Evolutionary conservation across 306 rosid genomes (phyloP).

Genomic region (Neltuma alba): DNA sequence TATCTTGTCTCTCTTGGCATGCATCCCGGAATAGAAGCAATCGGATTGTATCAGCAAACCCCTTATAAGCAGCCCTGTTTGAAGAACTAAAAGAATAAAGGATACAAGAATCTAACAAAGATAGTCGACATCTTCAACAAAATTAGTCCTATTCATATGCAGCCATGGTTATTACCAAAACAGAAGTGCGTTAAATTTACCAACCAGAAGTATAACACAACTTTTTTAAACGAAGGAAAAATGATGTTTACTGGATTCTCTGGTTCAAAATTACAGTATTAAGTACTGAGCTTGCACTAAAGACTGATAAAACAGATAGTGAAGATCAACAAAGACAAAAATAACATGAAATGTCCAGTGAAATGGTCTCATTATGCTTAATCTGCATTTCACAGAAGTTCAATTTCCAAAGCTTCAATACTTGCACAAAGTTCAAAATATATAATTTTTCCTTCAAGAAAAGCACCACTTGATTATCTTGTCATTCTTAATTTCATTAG

Average conservation of each 20-base stretch:
- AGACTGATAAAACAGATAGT: not conserved
- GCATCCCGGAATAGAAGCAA: conserved; percentile 96
- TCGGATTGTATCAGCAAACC: conserved; percentile 80
- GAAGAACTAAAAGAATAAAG: conserved; percentile 34
- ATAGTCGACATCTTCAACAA: conserved; percentile 25
- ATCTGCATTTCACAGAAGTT: not conserved
- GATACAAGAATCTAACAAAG: conserved; percentile 18
- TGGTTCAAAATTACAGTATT: not conserved
- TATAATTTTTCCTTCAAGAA: not conserved
- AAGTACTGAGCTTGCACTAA: not conserved
- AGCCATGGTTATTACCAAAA: conserved; percentile 16
- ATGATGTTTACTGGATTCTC: conserved; percentile 28
- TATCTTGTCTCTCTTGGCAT: conserved; percentile 84
- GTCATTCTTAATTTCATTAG: not conserved
- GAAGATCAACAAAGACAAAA: not conserved
- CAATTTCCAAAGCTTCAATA: not conserved
- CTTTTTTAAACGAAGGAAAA: conserved; percentile 1
- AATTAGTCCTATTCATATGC: conserved; percentile 18
- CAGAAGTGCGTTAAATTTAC: conserved; percentile 3
- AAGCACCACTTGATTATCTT: not conserved
- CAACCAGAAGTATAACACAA: conserved; percentile 27
- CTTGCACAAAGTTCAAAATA: not conserved
- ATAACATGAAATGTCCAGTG: not conserved
- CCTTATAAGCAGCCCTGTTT: conserved; percentile 95
- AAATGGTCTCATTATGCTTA: not conserved